Percentiles rank a stretch among this genome's conserved stretches.
Evolutionary conservation across 2,329 filamentous ascomycete species (phyloP).

Genomic region (Cadophora malorum): DNA sequence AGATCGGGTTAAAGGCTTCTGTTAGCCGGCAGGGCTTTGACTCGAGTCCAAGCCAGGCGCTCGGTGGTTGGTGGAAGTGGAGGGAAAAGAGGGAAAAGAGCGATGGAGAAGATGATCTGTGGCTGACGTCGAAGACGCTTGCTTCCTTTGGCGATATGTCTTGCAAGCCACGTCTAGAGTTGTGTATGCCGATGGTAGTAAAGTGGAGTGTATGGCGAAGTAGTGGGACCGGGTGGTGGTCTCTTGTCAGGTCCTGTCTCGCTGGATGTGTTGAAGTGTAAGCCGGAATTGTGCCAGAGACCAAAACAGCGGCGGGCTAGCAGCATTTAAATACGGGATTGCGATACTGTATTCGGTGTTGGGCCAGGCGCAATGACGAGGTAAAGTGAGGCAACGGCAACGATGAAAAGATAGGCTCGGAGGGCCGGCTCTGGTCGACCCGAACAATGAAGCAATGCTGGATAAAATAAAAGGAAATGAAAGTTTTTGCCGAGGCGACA

Average conservation of each 20-base stretch:
- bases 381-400: neutral
- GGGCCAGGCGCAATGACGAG: neutral
- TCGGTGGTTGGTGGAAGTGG: slow-evolving; percentile 9
- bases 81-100: neutral
- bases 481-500: neutral
- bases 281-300: neutral
- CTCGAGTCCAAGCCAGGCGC: neutral
- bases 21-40: slow-evolving; percentile 6
- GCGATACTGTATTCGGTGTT: neutral
- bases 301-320: neutral
- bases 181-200: neutral
- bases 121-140: slow-evolving; percentile 7
- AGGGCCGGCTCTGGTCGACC: neutral
- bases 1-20: slow-evolving; percentile 13
- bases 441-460: neutral
- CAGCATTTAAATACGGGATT: neutral
- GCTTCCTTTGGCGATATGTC: neutral
- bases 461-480: neutral
- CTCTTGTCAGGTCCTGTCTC: neutral
- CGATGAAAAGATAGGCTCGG: neutral
- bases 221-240: neutral
- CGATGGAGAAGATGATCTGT: slow-evolving; percentile 11
- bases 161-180: slow-evolving; percentile 2
- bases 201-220: neutral
- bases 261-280: neutral